Conservation (phyloP, 306 rosid genomes). For the Malus asiatica region DNA sequence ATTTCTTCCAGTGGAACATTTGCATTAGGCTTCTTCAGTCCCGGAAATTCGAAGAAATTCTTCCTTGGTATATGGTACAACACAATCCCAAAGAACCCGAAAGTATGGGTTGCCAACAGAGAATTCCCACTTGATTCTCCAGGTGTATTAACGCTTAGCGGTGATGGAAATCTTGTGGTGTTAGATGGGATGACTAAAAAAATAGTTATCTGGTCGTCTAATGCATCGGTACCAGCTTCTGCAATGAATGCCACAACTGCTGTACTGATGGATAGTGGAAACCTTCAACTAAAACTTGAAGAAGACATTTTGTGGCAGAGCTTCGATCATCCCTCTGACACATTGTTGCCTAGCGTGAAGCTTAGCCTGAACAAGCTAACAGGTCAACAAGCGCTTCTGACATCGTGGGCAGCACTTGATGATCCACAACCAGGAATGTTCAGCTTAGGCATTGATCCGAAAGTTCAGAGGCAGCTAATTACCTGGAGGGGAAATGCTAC, state of each 20-base stretch:
- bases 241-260: background rate
- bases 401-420: background rate
- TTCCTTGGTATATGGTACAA: constrained; percentile 12
- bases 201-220: constrained; percentile 8
- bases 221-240: background rate
- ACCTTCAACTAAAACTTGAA: background rate
- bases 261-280: constrained; percentile 6
- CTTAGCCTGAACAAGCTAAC: background rate
- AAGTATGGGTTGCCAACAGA: constrained; percentile 69
- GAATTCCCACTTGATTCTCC: constrained; percentile 29
- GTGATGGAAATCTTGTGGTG: constrained; percentile 14
- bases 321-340: constrained; percentile 35
- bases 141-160: constrained; percentile 3
- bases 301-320: constrained; percentile 34
- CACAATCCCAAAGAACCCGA: background rate
- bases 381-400: background rate
- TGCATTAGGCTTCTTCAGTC: constrained; percentile 48
- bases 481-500: background rate
- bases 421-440: background rate
- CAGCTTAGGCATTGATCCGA: background rate
- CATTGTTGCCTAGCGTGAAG: constrained; percentile 21
- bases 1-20: constrained; percentile 30
- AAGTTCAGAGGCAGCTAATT: background rate
- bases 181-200: background rate
- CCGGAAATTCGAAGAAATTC: constrained; percentile 47